Conservation (phyloP, 73 alveolate species). For the Paramecium sonneborni region DNA sequence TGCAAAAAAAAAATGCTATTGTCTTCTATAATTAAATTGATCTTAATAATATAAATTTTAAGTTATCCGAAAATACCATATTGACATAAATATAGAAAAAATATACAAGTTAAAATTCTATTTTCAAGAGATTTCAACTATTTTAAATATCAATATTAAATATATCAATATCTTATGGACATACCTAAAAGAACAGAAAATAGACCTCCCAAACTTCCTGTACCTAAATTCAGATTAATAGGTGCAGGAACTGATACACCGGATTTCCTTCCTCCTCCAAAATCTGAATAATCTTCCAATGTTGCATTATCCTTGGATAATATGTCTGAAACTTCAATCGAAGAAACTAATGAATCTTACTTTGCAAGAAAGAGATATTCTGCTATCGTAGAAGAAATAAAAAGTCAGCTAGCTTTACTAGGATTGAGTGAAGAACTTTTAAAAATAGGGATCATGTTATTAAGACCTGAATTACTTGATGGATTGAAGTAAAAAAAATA, state of each 20-base stretch:
- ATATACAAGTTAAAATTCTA: neutral
- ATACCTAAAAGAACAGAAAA: neutral
- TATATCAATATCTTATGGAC: neutral
- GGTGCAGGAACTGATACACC: conserved; percentile 61
- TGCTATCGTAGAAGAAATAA: neutral
- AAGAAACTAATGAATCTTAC: neutral
- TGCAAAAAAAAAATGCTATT: neutral
- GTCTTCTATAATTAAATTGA: neutral
- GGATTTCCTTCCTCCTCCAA: conserved; percentile 57
- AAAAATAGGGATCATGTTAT: neutral
- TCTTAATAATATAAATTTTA: neutral
- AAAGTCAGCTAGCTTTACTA: neutral
- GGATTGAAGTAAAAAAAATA: neutral
- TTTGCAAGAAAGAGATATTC: neutral
- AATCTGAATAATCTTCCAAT: conserved; percentile 1
- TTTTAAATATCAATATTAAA: neutral
- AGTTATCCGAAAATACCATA: neutral
- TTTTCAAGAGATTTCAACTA: neutral
- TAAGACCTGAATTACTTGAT: neutral
- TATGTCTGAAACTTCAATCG: conserved; percentile 24
- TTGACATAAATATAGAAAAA: neutral
- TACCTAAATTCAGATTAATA: conserved; percentile 30
- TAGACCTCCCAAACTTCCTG: conserved; percentile 37
- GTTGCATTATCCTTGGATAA: conserved; percentile 42
- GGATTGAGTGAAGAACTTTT: neutral